Evolutionary conservation across 2,329 filamentous ascomycete species (phyloP).

Genomic region (Aspergillus clavatus): DNA sequence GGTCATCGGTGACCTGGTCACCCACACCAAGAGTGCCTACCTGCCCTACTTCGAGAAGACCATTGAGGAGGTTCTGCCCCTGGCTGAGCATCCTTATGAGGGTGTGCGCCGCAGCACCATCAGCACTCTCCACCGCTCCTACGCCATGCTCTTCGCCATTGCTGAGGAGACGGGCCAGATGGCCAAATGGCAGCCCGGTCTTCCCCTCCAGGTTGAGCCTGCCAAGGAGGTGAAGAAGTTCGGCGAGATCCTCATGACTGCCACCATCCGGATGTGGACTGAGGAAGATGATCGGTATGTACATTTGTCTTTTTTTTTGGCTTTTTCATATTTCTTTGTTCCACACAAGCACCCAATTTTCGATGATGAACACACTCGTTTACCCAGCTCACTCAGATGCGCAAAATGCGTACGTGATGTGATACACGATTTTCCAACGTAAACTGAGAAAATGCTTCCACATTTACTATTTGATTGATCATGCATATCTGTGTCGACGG

Average conservation of each 20-base stretch:
- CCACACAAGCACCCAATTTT: neutral
- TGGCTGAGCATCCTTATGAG: constrained; percentile 86
- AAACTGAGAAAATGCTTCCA: constrained; percentile 43
- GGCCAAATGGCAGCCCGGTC: constrained; percentile 80
- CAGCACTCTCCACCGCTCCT: constrained; percentile 87
- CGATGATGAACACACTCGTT: constrained; percentile 80
- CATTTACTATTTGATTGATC: constrained; percentile 17
- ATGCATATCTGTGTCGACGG: constrained; percentile 13
- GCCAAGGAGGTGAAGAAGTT: constrained; percentile 76
- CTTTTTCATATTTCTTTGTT: constrained; percentile 15
- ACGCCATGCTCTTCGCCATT: constrained; percentile 83
- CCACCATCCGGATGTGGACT: constrained; percentile 78
- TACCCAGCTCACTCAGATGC: constrained; percentile 99
- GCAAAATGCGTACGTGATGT: constrained; percentile 76
- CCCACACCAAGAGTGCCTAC: constrained; percentile 73
- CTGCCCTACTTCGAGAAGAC: constrained; percentile 86
- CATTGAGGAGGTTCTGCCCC: constrained; percentile 71
- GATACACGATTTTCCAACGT: constrained; percentile 63
- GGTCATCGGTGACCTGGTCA: constrained; percentile 87
- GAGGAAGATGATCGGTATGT: constrained; percentile 93
- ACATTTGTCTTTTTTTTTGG: constrained; percentile 15
- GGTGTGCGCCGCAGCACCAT: constrained; percentile 89
- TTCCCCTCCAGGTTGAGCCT: constrained; percentile 77
- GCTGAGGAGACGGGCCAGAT: constrained; percentile 73
- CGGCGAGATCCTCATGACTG: constrained; percentile 76